Evolutionary conservation across 1,139 yeast species (phyloP), one percentile per base, ranked within the genome.

Genomic region (Saccharomycopsis crataegensis): DNA sequence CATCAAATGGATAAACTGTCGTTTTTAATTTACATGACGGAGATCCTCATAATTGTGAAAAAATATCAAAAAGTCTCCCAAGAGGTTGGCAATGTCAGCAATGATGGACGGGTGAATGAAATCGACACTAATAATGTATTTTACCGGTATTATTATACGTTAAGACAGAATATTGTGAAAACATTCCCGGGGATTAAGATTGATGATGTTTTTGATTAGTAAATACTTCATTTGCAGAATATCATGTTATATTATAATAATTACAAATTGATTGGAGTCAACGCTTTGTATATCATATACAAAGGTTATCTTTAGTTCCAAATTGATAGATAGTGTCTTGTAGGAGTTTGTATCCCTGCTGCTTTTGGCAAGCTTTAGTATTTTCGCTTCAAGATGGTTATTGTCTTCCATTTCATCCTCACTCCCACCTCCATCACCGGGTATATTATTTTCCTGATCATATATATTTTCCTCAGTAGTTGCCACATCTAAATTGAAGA

Each of bases 111-210:
- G 9, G 40, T 8, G 12, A 45, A 14, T 31, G 33, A 43, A 11
- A 43, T 42, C 8, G 50, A 54, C 3, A 31, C 38, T 4, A 37
- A 36, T 42, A 51, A 54, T 38, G 36, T 51, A n/a, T 56, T 56
- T 37, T 56, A 40, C 45, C 34, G 58, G 2, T 54, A 56, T 38
- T 31, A 34, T 34, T 31, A 32, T 12, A 53, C 58, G 12, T 32
- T 56, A 14, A 38, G 47, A 31, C 43, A 38, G 6, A 50, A 43
- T 38, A 17, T 55, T 12, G 17, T 12, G 9, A 17, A 48, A n/a
- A 37, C 43, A 17, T 54, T 54, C 22, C 54, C 54, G 3, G 51
- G 46, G 3, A 31, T 52, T n/a, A 46, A 48, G 8, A 38, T 47
- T n/a, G 49, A 47, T 14, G 6, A 37, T 16, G 14, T 47, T 12